A percentile compares a stretch with the other conserved stretches of the same genome.
These are phyloP conservation scores for Diaporthe sp. DNA, from an alignment of 2,329 filamentous ascomycete genomes.

Conservation along the genomic window DNA sequence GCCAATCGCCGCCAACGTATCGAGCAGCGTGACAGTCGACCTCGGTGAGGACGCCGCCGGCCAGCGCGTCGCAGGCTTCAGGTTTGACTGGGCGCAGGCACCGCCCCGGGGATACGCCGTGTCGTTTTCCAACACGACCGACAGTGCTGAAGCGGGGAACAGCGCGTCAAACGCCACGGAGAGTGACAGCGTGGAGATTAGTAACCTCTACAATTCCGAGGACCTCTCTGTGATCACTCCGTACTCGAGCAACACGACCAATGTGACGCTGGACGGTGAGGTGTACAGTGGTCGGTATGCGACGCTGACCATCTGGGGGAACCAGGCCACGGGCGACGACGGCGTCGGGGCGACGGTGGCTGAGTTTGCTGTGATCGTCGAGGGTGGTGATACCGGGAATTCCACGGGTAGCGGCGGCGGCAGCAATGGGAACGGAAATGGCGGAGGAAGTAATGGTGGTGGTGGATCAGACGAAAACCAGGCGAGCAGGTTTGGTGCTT, in stretches of 20 bases:
- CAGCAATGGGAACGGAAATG: background rate
- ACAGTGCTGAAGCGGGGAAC: background rate
- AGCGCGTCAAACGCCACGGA: constrained; percentile 13
- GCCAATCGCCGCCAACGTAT: constrained; percentile 34
- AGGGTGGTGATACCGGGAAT: background rate
- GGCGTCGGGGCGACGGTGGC: constrained; percentile 37
- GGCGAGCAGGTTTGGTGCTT: background rate
- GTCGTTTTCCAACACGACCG: constrained; percentile 31
- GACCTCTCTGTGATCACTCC: constrained; percentile 2
- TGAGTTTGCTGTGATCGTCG: constrained; percentile 38
- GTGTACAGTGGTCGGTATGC: constrained; percentile 39
- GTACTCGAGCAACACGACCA: constrained; percentile 41
- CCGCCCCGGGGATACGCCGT: constrained; percentile 37
- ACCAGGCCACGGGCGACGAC: constrained; percentile 36
- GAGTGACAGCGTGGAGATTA: constrained; percentile 34
- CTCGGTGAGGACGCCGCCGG: constrained; percentile 29
- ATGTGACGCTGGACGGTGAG: constrained; percentile 29
- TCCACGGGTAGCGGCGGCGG: background rate
- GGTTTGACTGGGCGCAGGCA: constrained; percentile 41
- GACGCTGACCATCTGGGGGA: constrained; percentile 38
- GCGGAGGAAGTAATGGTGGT: background rate
- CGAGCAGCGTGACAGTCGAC: constrained; percentile 37
- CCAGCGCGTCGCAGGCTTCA: constrained; percentile 29
- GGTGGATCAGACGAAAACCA: constrained; percentile 5
- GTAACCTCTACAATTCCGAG: constrained; percentile 25